These are phyloP conservation scores for Phytopythium cucurbitacearum DNA, from an alignment of 352 stramenopile genomes.

Conservation along the genomic window DNA sequence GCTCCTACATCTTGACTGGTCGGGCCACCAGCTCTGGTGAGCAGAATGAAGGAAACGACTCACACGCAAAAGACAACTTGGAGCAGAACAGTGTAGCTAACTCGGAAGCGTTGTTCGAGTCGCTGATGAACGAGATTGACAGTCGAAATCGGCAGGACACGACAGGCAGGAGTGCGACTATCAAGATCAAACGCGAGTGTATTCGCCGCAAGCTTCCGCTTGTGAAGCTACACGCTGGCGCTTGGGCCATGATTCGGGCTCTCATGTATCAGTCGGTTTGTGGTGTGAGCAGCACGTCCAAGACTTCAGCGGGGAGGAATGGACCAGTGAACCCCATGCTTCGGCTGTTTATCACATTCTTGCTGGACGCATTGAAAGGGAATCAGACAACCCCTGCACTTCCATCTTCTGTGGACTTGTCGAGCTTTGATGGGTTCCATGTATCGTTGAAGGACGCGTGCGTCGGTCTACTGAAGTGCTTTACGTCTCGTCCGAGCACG, in stretches of 20 bases:
- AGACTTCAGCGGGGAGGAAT: slow-evolving; percentile 4
- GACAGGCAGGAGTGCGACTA: slow-evolving; percentile 12
- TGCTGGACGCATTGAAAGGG: slow-evolving; percentile 60
- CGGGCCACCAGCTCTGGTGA: slow-evolving; percentile 40
- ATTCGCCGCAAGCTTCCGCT: slow-evolving; percentile 55
- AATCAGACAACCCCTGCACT: neutral
- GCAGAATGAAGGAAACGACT: slow-evolving; percentile 23
- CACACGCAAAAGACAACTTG: slow-evolving; percentile 46
- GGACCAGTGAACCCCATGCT: slow-evolving; percentile 46
- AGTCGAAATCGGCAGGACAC: slow-evolving; percentile 20
- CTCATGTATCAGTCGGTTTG: slow-evolving; percentile 77
- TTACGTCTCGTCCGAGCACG: slow-evolving; percentile 16
- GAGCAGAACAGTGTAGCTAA: slow-evolving; percentile 53
- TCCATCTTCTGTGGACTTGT: neutral
- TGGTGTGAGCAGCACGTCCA: slow-evolving; percentile 10
- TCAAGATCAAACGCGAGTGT: slow-evolving; percentile 45
- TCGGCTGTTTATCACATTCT: slow-evolving; percentile 42
- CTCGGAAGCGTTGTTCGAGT: slow-evolving; percentile 80
- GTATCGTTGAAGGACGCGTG: slow-evolving; percentile 60
- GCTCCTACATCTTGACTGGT: slow-evolving; percentile 84
- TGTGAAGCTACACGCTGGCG: slow-evolving; percentile 70
- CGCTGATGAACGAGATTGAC: slow-evolving; percentile 87
- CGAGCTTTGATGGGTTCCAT: neutral
- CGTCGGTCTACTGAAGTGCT: slow-evolving; percentile 65
- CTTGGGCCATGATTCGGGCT: slow-evolving; percentile 75